Base-by-base conservation (phyloP, 805 yeast species). In the Pichia paraexigua region DNA sequence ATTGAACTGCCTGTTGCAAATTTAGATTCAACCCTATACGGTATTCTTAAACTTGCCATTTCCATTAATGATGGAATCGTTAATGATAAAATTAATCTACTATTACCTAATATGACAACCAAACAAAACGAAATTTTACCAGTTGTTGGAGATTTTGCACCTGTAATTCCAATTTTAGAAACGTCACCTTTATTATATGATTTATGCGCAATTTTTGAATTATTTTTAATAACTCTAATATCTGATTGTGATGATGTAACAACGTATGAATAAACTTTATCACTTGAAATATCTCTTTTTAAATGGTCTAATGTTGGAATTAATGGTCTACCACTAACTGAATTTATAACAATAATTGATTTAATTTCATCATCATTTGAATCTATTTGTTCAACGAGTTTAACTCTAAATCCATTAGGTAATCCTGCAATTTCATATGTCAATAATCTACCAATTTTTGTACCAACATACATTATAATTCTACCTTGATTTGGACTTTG, bases 381-480 rank as follows among this genome's bases (percentile, higher is more conserved):
- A 41, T 74, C 75, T 7, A 77, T 67, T 0, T 69, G 63, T 41
- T 73, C 83, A 9, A 78, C 71, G 52, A 75, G 75, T 25, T 74
- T 75, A 0, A 80, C 85, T 28, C 71, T 69, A 61, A 82, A 89
- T 47, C 80, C 71, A 0, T 92, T 94, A 7, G 73, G 74, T 44
- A 74, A 66, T 1, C 95, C 95, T 5, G 82, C 63, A 2, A 91
- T 66, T 60, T 82, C 81, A 66, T 77, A 87, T 0, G 81, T 74
- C 27, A 83, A 54, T 13, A 89, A 61, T 51, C 87, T 85, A 18
- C 97, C 97, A 17, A 70, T 69, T 51, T 80, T 78, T 0, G 96
- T 85, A 24, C 98, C 98, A 13, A 83, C 85, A 24, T 79, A 67
- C 67, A 91, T 66, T 25, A 87, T 60, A n/a, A 89, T 82, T 59